Conservation (phyloP, 108 stramenopile genomes). For the Fistulifera solaris region DNA sequence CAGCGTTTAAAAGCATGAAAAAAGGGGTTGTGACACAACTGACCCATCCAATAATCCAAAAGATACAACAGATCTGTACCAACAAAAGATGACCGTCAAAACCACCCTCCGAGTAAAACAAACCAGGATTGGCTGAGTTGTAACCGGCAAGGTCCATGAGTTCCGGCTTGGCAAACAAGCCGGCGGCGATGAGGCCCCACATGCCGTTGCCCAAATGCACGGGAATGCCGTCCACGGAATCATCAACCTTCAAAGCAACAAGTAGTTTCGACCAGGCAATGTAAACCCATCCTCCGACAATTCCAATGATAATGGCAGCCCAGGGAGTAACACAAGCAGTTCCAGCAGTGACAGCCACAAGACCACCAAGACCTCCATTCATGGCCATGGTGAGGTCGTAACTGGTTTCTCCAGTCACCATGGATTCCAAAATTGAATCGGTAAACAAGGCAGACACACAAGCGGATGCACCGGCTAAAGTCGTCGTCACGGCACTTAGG, state of each 20-base stretch:
- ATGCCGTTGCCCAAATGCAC: constrained; percentile 76
- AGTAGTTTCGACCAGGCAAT: constrained; percentile 38
- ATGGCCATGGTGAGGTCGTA: constrained; percentile 37
- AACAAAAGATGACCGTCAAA: constrained; percentile 63
- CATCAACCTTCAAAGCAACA: constrained; percentile 69
- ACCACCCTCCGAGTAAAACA: constrained; percentile 37
- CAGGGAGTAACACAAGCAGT: constrained; percentile 75
- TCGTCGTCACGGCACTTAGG: constrained; percentile 68
- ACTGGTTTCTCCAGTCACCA: constrained; percentile 35
- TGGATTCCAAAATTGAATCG: constrained; percentile 30
- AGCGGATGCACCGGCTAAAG: constrained; percentile 47
- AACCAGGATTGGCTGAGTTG: constrained; percentile 29
- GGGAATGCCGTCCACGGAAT: constrained; percentile 81
- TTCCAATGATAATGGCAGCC: constrained; percentile 78
- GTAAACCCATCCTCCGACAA: constrained; percentile 72
- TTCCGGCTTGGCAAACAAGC: constrained; percentile 45
- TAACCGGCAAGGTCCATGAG: constrained; percentile 37
- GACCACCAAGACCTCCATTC: constrained; percentile 60
- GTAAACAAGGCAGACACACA: constrained; percentile 38
- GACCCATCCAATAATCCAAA: constrained; percentile 80
- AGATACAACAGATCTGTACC: constrained; percentile 46
- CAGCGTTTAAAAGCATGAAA: constrained; percentile 53
- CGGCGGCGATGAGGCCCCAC: constrained; percentile 74
- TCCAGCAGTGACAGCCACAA: constrained; percentile 76
- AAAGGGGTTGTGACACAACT: constrained; percentile 59